These are phyloP conservation scores for Cordyceps fumosorosea DNA, from an alignment of 2,329 filamentous ascomycete genomes.

Conservation along the genomic window DNA sequence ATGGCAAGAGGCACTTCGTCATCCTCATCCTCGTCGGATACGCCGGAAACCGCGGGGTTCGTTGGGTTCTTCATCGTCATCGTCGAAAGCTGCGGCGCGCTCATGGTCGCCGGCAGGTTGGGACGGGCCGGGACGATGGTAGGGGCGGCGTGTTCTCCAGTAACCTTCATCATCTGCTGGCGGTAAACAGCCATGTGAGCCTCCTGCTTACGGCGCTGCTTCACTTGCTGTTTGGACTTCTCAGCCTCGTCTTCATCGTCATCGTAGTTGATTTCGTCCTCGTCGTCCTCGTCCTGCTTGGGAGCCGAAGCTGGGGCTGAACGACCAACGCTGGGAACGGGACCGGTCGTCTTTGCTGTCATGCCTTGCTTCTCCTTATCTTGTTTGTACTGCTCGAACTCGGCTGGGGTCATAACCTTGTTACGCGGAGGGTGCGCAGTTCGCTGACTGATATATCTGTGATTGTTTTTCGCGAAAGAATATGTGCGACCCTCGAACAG, in stretches of 20 bases:
- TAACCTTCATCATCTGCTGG: slow-evolving; percentile 96
- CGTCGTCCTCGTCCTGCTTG: slow-evolving; percentile 50
- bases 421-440: slow-evolving; percentile 41
- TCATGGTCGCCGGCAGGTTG: slow-evolving; percentile 50
- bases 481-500: slow-evolving; percentile 45
- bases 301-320: neutral
- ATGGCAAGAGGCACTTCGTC: slow-evolving; percentile 85
- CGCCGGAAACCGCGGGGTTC: slow-evolving; percentile 47
- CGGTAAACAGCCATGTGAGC: slow-evolving; percentile 84
- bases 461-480: slow-evolving; percentile 30
- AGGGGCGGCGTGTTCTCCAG: slow-evolving; percentile 55
- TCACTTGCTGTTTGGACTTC: slow-evolving; percentile 64
- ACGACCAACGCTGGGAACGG: neutral
- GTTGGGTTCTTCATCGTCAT: slow-evolving; percentile 30
- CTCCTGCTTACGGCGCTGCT: slow-evolving; percentile 79
- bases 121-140: slow-evolving; percentile 38
- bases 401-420: slow-evolving; percentile 84
- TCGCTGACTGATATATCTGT: slow-evolving; percentile 27
- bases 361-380: slow-evolving; percentile 59
- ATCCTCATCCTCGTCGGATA: slow-evolving; percentile 80
- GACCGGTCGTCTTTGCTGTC: slow-evolving; percentile 34
- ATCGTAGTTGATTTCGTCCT: slow-evolving; percentile 59
- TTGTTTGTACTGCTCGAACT: slow-evolving; percentile 75
- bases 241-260: slow-evolving; percentile 76
- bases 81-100: slow-evolving; percentile 52